Base-by-base conservation (phyloP, 2,329 filamentous ascomycete species). In the Neopestalotiopsis sp. region DNA sequence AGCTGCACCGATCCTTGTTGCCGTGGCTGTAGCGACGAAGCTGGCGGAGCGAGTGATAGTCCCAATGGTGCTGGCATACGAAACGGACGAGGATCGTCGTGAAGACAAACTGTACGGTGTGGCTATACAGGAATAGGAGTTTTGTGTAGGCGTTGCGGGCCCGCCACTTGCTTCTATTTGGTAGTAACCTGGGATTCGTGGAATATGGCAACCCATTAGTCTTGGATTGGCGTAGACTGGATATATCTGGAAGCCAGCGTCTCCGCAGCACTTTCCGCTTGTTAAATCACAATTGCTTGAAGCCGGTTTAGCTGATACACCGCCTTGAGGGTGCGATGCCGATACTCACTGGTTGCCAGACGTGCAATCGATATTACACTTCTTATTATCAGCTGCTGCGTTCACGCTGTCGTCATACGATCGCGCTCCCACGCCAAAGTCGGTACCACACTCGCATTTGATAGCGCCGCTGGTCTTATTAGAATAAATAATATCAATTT, bases 171-270 rank as follows among this genome's bases (percentile, higher is more conserved):
- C 9, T 40, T 65, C 62, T 14, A 30, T 65, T 5, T 4, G 17
- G n/a, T 34, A 34, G 42, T 65, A 65, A 9, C 62, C 62, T 12
- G 62, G 62, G 24, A 65, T 65, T 5, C 62, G 62, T 52, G 62
- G 62, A 12, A 65, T 65, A 14, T 65, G 62, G 9, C 62, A 65
- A 10, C 62, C 62, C 62, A 65, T 52, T 12, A 65, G 62, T 13
- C 62, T 65, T 12, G 62, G 62, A 56, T 65, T 65, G 62, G 62
- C 62, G 42, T 65, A 65, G 17, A 65, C 24, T 4, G 62, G 62
- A 30, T 65, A 56, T 28, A 56, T 17, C 24, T 49, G 38, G 24
- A 30, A 20, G 28, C 7, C 20, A 49, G 62, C 62, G 12, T 49
- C 24, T 7, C 62, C 40, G 10, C 62, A 65, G 62, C 62, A 65